Percentiles rank a stretch among this genome's conserved stretches.
Conservation (phyloP, 148 eudicot genomes). For the Heliosperma pusillum region DNA sequence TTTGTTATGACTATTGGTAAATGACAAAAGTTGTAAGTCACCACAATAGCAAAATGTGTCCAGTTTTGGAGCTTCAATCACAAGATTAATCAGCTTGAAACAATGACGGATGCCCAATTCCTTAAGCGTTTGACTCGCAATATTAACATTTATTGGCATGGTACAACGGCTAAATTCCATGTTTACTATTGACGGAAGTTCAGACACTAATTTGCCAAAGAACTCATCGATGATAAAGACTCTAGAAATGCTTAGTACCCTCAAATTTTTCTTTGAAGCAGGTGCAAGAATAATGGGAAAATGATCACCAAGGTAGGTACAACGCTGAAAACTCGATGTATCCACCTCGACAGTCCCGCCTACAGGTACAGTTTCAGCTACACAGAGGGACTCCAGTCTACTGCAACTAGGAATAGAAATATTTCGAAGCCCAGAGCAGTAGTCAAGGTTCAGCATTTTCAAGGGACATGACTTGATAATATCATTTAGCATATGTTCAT, state of each 20-base stretch:
- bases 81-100: too few species aligned
- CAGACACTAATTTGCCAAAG: constrained; percentile 12
- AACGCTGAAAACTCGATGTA: not conserved
- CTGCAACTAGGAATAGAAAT: constrained; percentile 7
- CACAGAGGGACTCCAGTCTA: not conserved
- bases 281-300: not conserved
- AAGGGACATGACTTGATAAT: not conserved
- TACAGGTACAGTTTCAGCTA: not conserved
- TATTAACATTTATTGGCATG: too few species aligned
- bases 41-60: too few species aligned
- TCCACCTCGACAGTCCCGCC: constrained; percentile 8
- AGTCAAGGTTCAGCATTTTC: not conserved
- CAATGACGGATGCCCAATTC: too few species aligned
- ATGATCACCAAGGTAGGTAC: not conserved
- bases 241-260: not conserved
- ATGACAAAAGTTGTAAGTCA: too few species aligned
- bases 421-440: constrained; percentile 3
- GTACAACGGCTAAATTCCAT: too few species aligned
- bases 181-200: not conserved
- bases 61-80: too few species aligned
- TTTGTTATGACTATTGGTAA: too few species aligned
- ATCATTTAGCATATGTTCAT: not conserved
- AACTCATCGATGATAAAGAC: not conserved
- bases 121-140: too few species aligned
- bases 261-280: not conserved